Percentiles rank a stretch among this genome's conserved stretches.
Evolutionary conservation across 2,329 filamentous ascomycete species (phyloP).

Genomic region (Alternaria atra): DNA sequence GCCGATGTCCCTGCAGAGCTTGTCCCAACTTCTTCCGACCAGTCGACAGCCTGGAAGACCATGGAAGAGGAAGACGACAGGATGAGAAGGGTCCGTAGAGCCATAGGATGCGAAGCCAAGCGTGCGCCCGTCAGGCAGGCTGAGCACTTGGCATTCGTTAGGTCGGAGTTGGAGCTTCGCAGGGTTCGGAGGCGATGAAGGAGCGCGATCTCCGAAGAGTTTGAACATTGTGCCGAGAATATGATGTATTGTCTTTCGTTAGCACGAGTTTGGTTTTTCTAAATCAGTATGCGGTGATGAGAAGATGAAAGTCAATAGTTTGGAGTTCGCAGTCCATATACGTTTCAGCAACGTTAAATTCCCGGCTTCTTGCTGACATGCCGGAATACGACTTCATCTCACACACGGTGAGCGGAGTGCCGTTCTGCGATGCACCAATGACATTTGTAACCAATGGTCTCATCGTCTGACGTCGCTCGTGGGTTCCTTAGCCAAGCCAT

Average conservation of each 20-base stretch:
- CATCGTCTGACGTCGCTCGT: neutral
- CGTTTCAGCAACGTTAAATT: neutral
- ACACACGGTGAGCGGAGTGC: neutral
- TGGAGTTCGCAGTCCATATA: neutral
- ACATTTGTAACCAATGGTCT: neutral
- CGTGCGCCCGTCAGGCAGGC: constrained; percentile 46
- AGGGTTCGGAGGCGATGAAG: constrained; percentile 26
- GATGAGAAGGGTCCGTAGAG: constrained; percentile 44
- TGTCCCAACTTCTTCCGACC: constrained; percentile 45
- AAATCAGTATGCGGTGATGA: neutral
- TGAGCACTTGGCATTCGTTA: constrained; percentile 24
- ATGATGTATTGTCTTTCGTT: neutral
- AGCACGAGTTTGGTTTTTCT: neutral
- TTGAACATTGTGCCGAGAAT: constrained; percentile 15
- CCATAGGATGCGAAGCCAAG: constrained; percentile 56
- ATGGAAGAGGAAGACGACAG: constrained; percentile 53
- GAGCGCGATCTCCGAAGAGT: constrained; percentile 12
- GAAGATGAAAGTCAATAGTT: neutral
- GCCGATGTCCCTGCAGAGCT: constrained; percentile 36
- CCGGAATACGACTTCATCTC: neutral
- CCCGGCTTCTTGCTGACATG: constrained; percentile 4
- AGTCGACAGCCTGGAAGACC: constrained; percentile 54
- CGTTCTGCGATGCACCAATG: neutral
- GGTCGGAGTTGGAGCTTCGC: constrained; percentile 23
- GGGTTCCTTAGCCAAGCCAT: neutral